Conservation (phyloP, 352 stramenopile species). For the Phytopythium boreale region DNA sequence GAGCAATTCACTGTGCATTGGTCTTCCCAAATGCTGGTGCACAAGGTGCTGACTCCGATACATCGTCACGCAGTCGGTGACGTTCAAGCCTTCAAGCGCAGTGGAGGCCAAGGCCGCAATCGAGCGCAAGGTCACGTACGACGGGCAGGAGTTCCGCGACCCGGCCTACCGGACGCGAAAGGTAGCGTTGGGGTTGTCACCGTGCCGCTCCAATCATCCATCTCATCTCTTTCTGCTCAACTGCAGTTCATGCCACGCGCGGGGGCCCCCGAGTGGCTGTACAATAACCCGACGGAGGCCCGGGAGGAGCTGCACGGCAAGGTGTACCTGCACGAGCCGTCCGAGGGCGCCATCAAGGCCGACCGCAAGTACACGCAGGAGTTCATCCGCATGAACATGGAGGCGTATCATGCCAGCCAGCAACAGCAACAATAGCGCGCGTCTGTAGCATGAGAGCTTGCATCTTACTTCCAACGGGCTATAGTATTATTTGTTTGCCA, state of each 20-base stretch:
- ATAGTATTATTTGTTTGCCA: too few species aligned
- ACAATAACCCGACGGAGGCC: slow-evolving; percentile 44
- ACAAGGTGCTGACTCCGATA: not conserved
- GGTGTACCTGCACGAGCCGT: slow-evolving; percentile 45
- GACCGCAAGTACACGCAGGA: slow-evolving; percentile 63
- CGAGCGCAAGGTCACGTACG: slow-evolving; percentile 50
- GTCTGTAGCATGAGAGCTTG: not conserved
- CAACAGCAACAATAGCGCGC: not conserved
- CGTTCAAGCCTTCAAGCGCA: slow-evolving; percentile 47
- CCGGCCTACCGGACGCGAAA: slow-evolving; percentile 28
- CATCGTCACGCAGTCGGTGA: slow-evolving; percentile 13
- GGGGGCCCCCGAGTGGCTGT: slow-evolving; percentile 39
- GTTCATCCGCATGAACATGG: slow-evolving; percentile 58
- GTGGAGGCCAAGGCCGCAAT: slow-evolving; percentile 58
- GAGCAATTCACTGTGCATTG: not conserved
- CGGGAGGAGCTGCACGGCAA: slow-evolving; percentile 40
- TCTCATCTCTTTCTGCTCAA: not conserved
- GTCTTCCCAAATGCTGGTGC: not conserved
- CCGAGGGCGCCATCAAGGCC: slow-evolving; percentile 44
- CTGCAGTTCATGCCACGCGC: slow-evolving; percentile 13
- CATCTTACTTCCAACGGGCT: not conserved
- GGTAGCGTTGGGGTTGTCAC: slow-evolving; percentile 14
- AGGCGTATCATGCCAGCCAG: slow-evolving; percentile 32
- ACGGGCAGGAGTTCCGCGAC: slow-evolving; percentile 45
- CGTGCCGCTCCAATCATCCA: not conserved